These are phyloP conservation scores for Phycomyces blakesleeanus DNA, from an alignment of 192 early-diverging fungal genomes.

Conservation along the genomic window DNA sequence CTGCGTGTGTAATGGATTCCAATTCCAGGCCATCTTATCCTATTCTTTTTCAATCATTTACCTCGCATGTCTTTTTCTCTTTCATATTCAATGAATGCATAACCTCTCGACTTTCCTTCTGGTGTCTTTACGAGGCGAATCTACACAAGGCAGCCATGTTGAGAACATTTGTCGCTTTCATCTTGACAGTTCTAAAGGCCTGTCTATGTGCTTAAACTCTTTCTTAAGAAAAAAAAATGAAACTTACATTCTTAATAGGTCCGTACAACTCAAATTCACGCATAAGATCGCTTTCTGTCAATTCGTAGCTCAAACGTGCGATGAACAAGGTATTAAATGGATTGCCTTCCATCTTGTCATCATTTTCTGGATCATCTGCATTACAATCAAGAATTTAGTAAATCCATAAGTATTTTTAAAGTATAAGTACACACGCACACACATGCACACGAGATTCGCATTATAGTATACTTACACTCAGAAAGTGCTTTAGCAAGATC, in stretches of 20 bases:
- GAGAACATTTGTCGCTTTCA: neutral
- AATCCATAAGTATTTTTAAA: neutral
- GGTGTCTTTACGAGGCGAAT: constrained; percentile 67
- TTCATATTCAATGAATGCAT: constrained; percentile 95
- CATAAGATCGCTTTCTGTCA: constrained; percentile 73
- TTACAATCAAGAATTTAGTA: neutral
- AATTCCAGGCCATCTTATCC: constrained; percentile 23
- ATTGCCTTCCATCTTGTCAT: constrained; percentile 72
- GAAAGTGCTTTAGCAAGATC: constrained; percentile 47
- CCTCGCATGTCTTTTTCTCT: constrained; percentile 80
- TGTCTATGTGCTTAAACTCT: neutral
- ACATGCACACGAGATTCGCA: neutral
- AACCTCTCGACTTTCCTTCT: constrained; percentile 79
- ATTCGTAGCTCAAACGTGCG: constrained; percentile 70
- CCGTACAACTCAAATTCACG: constrained; percentile 82
- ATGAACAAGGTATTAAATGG: constrained; percentile 94
- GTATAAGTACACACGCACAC: no score
- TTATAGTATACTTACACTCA: constrained; percentile 42
- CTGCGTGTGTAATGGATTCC: neutral
- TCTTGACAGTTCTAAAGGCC: neutral
- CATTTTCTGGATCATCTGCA: constrained; percentile 69
- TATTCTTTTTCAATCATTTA: constrained; percentile 24
- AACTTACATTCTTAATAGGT: constrained; percentile 67
- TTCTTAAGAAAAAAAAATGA: neutral
- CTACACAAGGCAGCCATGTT: constrained; percentile 30